Conservation (phyloP, 257 asterid species). For the Nicotiana sylvestris region DNA sequence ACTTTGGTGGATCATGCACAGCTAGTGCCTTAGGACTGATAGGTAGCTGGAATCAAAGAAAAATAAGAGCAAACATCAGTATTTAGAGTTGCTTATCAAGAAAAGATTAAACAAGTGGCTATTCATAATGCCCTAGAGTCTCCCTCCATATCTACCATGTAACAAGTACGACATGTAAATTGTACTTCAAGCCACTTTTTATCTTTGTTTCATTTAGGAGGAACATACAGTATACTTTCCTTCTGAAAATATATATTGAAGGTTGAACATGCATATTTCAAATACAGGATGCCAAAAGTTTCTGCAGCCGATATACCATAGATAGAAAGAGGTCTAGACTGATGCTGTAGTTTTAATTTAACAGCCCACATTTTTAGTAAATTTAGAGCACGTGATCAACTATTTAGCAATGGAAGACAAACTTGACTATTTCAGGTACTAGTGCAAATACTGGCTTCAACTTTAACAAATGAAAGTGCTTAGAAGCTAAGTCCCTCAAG, state of each 20-base stretch:
- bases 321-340: neutral
- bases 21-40: constrained; percentile 17
- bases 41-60: constrained; percentile 44
- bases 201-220: neutral
- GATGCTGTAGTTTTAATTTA: neutral
- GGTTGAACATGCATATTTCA: neutral
- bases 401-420: neutral
- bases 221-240: neutral
- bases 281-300: neutral
- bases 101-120: neutral
- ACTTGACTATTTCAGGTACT: neutral
- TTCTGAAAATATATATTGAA: neutral
- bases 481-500: neutral
- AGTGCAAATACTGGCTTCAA: neutral
- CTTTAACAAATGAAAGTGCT: neutral
- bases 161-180: neutral
- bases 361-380: neutral
- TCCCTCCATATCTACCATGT: neutral
- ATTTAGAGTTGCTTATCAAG: neutral
- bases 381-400: neutral
- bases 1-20: constrained; percentile 22
- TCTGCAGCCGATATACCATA: neutral
- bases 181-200: neutral
- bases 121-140: neutral
- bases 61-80: constrained; percentile 13